Conservation (phyloP, 495 filamentous ascomycete species). For the Elasticomyces elasticus region DNA sequence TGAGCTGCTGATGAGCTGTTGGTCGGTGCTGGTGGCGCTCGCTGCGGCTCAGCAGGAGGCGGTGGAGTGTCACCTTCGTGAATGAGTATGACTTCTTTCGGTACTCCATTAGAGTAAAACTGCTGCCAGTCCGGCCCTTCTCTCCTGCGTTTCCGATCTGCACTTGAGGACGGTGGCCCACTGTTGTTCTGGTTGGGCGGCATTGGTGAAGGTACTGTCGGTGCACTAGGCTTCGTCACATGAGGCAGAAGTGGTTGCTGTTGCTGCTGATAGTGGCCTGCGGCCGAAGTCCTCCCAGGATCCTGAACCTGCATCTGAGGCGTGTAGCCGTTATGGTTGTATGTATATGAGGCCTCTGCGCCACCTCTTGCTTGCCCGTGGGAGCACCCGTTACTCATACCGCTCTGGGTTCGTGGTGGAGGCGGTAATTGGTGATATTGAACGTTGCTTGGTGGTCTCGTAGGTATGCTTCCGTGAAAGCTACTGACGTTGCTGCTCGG, state of each 20-base stretch:
- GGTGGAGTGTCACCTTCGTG: slow-evolving; percentile 21
- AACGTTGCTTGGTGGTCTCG: slow-evolving; percentile 17
- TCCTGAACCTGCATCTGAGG: neutral
- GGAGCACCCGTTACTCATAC: slow-evolving; percentile 16
- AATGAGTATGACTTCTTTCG: slow-evolving; percentile 20
- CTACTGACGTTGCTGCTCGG: slow-evolving; percentile 18
- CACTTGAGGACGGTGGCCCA: neutral
- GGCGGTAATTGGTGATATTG: slow-evolving; percentile 3
- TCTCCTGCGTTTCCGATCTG: slow-evolving; percentile 5
- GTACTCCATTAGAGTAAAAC: slow-evolving; percentile 16
- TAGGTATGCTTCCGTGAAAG: slow-evolving; percentile 15
- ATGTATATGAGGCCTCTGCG: slow-evolving; percentile 8
- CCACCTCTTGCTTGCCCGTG: slow-evolving; percentile 18
- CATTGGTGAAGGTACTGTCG: slow-evolving; percentile 3
- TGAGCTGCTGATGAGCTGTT: slow-evolving; percentile 3
- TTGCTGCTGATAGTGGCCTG: neutral
- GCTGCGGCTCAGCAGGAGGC: slow-evolving; percentile 1
- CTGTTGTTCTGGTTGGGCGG: neutral
- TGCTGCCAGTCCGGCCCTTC: slow-evolving; percentile 13
- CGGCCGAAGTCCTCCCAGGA: neutral
- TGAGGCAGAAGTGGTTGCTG: neutral
- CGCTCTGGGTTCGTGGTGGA: slow-evolving; percentile 14
- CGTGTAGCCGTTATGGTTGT: neutral
- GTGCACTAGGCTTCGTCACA: neutral
- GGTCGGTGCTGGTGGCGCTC: slow-evolving; percentile 5